Evolutionary conservation across 2,329 filamentous ascomycete species (phyloP).

Genomic region (Cladosporium phlei): DNA sequence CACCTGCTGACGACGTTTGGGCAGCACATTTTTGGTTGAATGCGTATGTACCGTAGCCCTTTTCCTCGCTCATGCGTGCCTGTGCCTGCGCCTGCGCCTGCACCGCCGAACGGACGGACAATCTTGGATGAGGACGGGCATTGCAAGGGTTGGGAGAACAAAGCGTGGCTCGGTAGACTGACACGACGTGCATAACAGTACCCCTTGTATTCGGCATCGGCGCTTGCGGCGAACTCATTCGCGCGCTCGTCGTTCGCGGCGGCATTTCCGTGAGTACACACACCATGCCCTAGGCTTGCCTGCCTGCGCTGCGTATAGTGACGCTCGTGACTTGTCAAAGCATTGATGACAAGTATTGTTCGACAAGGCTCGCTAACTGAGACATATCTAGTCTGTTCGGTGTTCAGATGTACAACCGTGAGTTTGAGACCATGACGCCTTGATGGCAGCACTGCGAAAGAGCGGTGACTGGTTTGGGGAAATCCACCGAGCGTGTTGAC

Average conservation of each 20-base stretch:
- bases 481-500: slow-evolving; percentile 25
- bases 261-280: slow-evolving; percentile 37
- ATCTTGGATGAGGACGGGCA: too few relatives aligned
- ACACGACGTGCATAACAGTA: slow-evolving; percentile 31
- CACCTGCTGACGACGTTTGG: slow-evolving; percentile 15
- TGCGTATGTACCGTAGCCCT: slow-evolving; percentile 34
- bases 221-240: slow-evolving; percentile 48
- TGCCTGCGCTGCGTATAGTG: background rate
- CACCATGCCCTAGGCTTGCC: too few relatives aligned
- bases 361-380: slow-evolving; percentile 11
- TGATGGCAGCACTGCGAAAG: slow-evolving; percentile 31
- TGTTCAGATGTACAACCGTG: slow-evolving; percentile 50
- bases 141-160: background rate
- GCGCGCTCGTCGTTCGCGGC: slow-evolving; percentile 46
- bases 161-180: slow-evolving; percentile 11
- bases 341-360: too few relatives aligned
- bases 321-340: background rate
- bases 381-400: slow-evolving; percentile 41
- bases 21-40: slow-evolving; percentile 78
- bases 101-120: slow-evolving; percentile 8
- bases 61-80: background rate
- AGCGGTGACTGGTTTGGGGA: slow-evolving; percentile 39
- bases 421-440: slow-evolving; percentile 25
- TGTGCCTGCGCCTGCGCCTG: too few relatives aligned
- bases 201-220: slow-evolving; percentile 46